A percentile compares a stretch with the other conserved stretches of the same genome.
Conservation (phyloP, 148 eudicot genomes). For the Polygonum aviculare region DNA sequence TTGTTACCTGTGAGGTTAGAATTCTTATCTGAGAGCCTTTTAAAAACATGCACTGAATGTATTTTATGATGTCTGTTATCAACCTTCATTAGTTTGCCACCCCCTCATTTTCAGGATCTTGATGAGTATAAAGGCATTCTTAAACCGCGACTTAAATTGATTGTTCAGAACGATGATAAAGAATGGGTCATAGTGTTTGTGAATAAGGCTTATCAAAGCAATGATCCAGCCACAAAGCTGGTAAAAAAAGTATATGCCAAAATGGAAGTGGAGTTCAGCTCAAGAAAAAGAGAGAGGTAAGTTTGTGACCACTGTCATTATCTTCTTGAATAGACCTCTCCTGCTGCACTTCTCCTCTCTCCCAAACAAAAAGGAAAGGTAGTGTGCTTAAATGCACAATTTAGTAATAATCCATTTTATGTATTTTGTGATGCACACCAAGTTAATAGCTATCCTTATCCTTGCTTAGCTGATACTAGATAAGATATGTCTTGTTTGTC, state of each 20-base stretch:
- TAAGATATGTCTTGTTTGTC: not conserved
- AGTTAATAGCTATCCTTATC: not conserved
- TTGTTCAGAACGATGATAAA: constrained; percentile 90
- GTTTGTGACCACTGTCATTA: not conserved
- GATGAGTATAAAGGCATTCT: constrained; percentile 96
- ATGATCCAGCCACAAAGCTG: constrained; percentile 91
- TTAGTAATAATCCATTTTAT: not conserved
- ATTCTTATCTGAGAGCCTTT: not conserved
- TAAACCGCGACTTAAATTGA: constrained; percentile 88
- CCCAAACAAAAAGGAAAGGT: not conserved
- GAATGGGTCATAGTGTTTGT: constrained; percentile 98
- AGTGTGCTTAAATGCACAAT: not conserved
- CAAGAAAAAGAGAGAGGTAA: constrained; percentile 94
- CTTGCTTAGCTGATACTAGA: not conserved
- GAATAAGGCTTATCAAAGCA: constrained; percentile 83
- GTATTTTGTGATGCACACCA: not conserved
- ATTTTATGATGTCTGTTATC: not conserved
- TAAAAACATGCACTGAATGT: not conserved
- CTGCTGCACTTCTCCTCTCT: not conserved
- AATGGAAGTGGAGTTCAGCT: constrained; percentile 95
- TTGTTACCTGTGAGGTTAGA: constrained; percentile 92
- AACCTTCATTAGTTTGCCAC: not conserved
- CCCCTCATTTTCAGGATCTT: constrained; percentile 51
- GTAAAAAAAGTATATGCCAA: constrained; percentile 91
- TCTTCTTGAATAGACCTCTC: not conserved